A percentile compares a stretch with the other conserved stretches of the same genome.
phyloP scores from a whole-genome alignment of 2,329 filamentous ascomycete genomes.

The Fusarium sulawesiense region DNA sequence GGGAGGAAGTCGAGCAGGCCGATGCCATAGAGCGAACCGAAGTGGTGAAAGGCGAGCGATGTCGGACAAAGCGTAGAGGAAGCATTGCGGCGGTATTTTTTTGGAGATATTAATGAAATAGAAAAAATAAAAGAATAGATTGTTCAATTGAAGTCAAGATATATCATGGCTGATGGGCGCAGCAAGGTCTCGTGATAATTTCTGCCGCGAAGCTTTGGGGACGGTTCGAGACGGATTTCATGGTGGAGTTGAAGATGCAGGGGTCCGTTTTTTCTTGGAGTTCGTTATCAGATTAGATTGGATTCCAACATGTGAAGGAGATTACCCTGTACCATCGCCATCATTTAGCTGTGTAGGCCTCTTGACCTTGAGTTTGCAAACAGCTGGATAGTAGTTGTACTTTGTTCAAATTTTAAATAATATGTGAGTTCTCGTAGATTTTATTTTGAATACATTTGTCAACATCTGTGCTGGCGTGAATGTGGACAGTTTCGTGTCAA shows the following conservation, averaged over 20 bases:
- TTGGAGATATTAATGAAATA: background rate
- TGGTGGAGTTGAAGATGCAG: constrained; percentile 31
- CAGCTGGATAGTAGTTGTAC: background rate
- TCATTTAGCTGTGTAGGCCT: background rate
- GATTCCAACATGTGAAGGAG: constrained; percentile 10
- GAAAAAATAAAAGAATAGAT: background rate
- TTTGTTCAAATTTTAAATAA: background rate
- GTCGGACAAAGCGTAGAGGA: constrained; percentile 34
- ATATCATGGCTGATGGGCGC: constrained; percentile 43
- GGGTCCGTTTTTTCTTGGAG: constrained; percentile 29
- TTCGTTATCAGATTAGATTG: constrained; percentile 10
- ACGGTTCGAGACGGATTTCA: constrained; percentile 34
- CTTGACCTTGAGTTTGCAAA: background rate
- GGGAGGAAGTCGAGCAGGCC: constrained; percentile 36
- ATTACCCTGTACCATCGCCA: constrained; percentile 21
- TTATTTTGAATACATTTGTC: too few relatives aligned
- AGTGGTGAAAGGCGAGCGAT: constrained; percentile 25
- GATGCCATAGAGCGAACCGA: constrained; percentile 40
- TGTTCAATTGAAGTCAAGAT: constrained; percentile 18
- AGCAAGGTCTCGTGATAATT: constrained; percentile 56
- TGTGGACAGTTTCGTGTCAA: too few relatives aligned
- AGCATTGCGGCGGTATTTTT: constrained; percentile 22
- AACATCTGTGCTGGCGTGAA: too few relatives aligned
- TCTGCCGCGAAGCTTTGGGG: constrained; percentile 62
- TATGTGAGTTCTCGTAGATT: too few relatives aligned